Conservation (phyloP, 257 asterid species). For the Asclepias syriaca region DNA sequence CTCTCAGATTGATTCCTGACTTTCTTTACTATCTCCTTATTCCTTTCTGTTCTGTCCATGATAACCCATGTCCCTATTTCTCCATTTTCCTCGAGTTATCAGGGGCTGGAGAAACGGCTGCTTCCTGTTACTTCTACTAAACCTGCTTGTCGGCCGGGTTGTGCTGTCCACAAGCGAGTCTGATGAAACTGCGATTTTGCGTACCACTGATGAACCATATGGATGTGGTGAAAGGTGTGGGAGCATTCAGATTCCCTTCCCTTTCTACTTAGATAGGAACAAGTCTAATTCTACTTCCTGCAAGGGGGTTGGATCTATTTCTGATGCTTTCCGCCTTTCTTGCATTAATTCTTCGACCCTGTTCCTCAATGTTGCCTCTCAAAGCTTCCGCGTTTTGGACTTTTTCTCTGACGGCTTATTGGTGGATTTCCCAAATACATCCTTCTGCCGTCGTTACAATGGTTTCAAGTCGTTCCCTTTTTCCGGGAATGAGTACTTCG, state of each 20-base stretch:
- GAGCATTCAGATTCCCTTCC: slow-evolving; percentile 42
- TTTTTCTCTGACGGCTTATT: slow-evolving; percentile 54
- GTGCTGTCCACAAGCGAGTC: neutral
- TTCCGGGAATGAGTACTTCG: slow-evolving; percentile 32
- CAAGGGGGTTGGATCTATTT: slow-evolving; percentile 13
- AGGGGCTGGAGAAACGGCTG: neutral
- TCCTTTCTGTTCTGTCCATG: neutral
- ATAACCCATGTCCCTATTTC: neutral
- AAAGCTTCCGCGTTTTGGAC: slow-evolving; percentile 38
- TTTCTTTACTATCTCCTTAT: neutral
- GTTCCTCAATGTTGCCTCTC: slow-evolving; percentile 35
- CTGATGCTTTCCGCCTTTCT: slow-evolving; percentile 37
- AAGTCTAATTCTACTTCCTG: slow-evolving; percentile 11
- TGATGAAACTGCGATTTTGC: neutral
- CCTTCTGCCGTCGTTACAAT: slow-evolving; percentile 47
- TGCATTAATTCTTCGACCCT: slow-evolving; percentile 50
- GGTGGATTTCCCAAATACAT: slow-evolving; percentile 47
- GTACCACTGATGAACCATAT: neutral
- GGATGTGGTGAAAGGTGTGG: slow-evolving; percentile 37
- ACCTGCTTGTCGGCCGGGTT: neutral
- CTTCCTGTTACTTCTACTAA: neutral
- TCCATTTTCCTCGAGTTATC: neutral
- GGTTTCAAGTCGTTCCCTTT: slow-evolving; percentile 47
- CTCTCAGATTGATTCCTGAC: neutral
- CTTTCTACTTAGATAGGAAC: slow-evolving; percentile 32